Percentiles rank a stretch among this genome's conserved stretches.
Evolutionary conservation across 495 filamentous ascomycete species (phyloP).

Genomic region (Amphirosellinia nigrospora): DNA sequence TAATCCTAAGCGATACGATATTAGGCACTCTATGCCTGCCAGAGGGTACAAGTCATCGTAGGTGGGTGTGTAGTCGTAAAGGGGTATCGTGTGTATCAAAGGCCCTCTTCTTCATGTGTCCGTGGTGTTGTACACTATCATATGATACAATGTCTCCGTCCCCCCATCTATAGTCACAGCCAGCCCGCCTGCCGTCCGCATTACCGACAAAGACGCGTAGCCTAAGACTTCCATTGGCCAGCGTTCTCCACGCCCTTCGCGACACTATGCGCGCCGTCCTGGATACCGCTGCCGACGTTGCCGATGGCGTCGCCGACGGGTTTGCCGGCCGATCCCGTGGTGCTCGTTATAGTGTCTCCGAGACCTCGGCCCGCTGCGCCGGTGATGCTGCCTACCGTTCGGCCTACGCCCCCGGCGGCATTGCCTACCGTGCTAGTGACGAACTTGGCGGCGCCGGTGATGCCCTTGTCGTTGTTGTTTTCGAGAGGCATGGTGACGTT

Average conservation of each 20-base stretch:
- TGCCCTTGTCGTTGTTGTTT: conserved; percentile 57
- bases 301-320: conserved; percentile 71
- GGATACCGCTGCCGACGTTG: conserved; percentile 63
- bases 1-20: background rate
- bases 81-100: conserved; percentile 12
- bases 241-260: conserved; percentile 71
- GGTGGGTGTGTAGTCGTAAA: background rate
- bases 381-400: conserved; percentile 72
- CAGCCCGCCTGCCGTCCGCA: background rate
- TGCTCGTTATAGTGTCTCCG: conserved; percentile 66
- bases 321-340: conserved; percentile 66
- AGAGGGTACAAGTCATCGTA: background rate
- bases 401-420: conserved; percentile 60
- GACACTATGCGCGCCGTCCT: conserved; percentile 61
- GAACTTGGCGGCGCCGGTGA: conserved; percentile 68
- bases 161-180: background rate
- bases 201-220: background rate
- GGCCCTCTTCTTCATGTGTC: background rate
- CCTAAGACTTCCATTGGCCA: conserved; percentile 65
- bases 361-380: conserved; percentile 70
- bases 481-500: conserved; percentile 36
- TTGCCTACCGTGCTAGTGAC: conserved; percentile 64
- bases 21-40: background rate
- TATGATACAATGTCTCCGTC: background rate
- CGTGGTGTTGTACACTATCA: background rate